Percentiles rank a stretch among this genome's conserved stretches.
Conservation (phyloP, 1,284 basidiomycete genomes). For the Ganoderma lingzhi region DNA sequence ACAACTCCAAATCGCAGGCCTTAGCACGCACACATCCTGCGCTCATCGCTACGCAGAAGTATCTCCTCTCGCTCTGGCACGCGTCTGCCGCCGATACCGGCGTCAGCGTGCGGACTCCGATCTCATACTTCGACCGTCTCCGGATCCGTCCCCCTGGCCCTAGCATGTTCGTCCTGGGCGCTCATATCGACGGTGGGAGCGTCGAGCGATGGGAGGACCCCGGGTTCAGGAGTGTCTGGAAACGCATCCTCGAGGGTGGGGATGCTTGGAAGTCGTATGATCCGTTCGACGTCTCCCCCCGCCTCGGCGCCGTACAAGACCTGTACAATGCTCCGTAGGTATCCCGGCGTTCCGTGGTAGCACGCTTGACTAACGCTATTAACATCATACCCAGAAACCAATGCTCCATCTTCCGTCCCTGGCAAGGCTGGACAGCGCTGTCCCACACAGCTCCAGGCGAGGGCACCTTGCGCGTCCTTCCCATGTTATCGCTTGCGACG, state of each 20-base stretch:
- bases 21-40: constrained; percentile 62
- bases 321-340: constrained; percentile 61
- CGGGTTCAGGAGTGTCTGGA: constrained; percentile 64
- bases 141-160: constrained; percentile 81
- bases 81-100: constrained; percentile 47
- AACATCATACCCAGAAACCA: constrained; percentile 52
- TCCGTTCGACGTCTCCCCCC: constrained; percentile 60
- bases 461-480: constrained; percentile 71
- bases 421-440: constrained; percentile 81
- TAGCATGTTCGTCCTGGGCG: constrained; percentile 64
- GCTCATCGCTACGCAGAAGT: constrained; percentile 58
- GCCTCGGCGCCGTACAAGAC: constrained; percentile 63
- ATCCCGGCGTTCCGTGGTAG: too few relatives aligned
- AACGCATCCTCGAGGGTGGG: constrained; percentile 56
- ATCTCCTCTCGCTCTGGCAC: constrained; percentile 70
- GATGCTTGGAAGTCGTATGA: constrained; percentile 64
- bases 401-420: constrained; percentile 81
- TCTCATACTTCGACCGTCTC: constrained; percentile 82
- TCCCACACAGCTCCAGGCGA: constrained; percentile 69
- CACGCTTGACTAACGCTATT: background rate
- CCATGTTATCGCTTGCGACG: constrained; percentile 60
- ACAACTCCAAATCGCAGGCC: constrained; percentile 70
- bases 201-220: constrained; percentile 85
- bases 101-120: constrained; percentile 63
- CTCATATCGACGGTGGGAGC: constrained; percentile 81